phyloP scores from a whole-genome alignment of 2,329 filamentous ascomycete species.

The Neonectria hederae region DNA sequence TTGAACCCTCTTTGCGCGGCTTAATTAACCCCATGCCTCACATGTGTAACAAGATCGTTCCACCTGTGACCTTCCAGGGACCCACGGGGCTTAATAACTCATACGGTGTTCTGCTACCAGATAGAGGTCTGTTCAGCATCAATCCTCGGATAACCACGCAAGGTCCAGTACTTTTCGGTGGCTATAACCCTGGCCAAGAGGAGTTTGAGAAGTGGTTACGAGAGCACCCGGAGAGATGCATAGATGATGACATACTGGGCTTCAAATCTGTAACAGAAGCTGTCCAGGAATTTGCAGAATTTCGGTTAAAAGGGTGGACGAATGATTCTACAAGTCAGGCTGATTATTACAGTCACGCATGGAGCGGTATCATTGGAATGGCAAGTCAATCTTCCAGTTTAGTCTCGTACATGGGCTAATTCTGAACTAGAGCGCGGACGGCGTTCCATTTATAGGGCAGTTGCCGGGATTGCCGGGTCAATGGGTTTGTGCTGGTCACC shows the following conservation, averaged over 20 bases:
- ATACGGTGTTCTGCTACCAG: conserved; percentile 19
- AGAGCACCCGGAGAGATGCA: conserved; percentile 10
- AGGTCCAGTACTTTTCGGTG: conserved; percentile 22
- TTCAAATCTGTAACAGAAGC: conserved; percentile 19
- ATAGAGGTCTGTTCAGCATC: conserved; percentile 15
- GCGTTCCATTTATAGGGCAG: conserved; percentile 23
- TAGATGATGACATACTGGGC: conserved; percentile 11
- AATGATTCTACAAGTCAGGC: neutral
- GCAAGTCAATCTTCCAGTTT: neutral
- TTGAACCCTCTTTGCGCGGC: conserved; percentile 21
- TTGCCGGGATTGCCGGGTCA: conserved; percentile 21
- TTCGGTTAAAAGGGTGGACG: conserved; percentile 16
- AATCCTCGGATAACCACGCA: conserved; percentile 6
- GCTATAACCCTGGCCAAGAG: conserved; percentile 20
- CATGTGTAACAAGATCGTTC: conserved; percentile 21
- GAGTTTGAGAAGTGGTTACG: conserved; percentile 15
- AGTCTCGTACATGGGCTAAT: neutral
- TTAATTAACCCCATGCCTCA: conserved; percentile 23
- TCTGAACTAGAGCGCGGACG: conserved; percentile 15
- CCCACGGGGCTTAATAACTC: conserved; percentile 17
- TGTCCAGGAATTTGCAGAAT: conserved; percentile 18
- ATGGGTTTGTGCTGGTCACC: conserved; percentile 27
- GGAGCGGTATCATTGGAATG: conserved; percentile 24
- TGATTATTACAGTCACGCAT: conserved; percentile 2
- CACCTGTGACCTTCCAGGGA: neutral